phyloP scores from a whole-genome alignment of 1,284 basidiomycete species.

The Marasmius oreades region DNA sequence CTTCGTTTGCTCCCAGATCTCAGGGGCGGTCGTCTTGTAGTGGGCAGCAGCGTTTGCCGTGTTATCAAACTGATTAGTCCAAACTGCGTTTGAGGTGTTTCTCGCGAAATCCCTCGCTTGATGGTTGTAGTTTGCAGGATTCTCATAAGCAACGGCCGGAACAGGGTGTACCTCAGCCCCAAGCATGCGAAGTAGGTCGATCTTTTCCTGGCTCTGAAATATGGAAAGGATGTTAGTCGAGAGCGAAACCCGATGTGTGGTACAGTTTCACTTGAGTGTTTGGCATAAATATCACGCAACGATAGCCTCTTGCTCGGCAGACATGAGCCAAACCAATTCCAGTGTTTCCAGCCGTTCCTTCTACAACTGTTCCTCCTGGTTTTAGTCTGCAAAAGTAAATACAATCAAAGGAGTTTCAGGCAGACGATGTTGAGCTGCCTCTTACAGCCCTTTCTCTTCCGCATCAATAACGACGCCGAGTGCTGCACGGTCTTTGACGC shows the following conservation, averaged over 20 bases:
- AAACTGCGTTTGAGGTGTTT: conserved; percentile 85
- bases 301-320: conserved; percentile 90
- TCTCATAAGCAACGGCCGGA: conserved; percentile 94
- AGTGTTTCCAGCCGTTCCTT: conserved; percentile 99
- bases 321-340: conserved; percentile 96
- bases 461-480: conserved; percentile 89
- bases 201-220: conserved; percentile 90
- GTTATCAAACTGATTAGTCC: conserved; percentile 99
- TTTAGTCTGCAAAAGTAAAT: conserved; percentile 54
- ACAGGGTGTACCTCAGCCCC: conserved; percentile 96
- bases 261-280: conserved; percentile 73
- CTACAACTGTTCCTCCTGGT: conserved; percentile 93
- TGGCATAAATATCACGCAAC: conserved; percentile 99
- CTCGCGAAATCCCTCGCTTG: conserved; percentile 90
- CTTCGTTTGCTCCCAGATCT: conserved; percentile 91
- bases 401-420: background rate
- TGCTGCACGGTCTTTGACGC: conserved; percentile 97
- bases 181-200: conserved; percentile 94
- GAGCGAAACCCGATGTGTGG: background rate
- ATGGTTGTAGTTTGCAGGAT: conserved; percentile 98
- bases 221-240: background rate
- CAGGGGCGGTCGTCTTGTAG: conserved; percentile 90
- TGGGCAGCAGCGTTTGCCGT: conserved; percentile 87
- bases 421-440: conserved; percentile 2
- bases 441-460: conserved; percentile 78